Conservation (phyloP, 2,329 filamentous ascomycete species). For the Zymoseptoria pseudotritici region DNA sequence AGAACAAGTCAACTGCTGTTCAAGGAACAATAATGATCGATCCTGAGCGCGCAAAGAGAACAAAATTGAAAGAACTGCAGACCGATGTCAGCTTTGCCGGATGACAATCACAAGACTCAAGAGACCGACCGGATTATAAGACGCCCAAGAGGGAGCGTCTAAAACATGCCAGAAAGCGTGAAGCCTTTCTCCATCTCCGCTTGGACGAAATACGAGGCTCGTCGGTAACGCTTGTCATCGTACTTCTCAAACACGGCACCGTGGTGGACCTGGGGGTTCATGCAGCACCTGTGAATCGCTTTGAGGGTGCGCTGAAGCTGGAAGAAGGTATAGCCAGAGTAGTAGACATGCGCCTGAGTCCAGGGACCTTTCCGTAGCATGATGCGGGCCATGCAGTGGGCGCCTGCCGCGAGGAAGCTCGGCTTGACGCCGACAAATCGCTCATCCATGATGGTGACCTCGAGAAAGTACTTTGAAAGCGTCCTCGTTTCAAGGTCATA, state of each 20-base stretch:
- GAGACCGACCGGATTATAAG: not conserved
- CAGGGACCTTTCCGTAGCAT: conserved; percentile 89
- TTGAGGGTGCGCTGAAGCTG: conserved; percentile 73
- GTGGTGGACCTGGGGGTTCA: conserved; percentile 73
- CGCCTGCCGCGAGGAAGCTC: conserved; percentile 83
- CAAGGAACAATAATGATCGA: conserved; percentile 9
- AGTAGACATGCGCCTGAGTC: conserved; percentile 77
- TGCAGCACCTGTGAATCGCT: conserved; percentile 81
- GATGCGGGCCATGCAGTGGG: conserved; percentile 82
- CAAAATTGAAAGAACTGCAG: conserved; percentile 7
- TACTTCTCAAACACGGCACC: conserved; percentile 88
- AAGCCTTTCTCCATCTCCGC: conserved; percentile 60
- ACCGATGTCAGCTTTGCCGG: not conserved
- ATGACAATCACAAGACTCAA: not conserved
- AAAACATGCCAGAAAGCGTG: conserved; percentile 34
- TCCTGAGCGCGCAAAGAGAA: conserved; percentile 13
- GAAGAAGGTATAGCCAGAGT: conserved; percentile 83
- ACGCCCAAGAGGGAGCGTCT: not conserved
- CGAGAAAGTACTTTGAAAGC: conserved; percentile 93
- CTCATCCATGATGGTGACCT: conserved; percentile 96
- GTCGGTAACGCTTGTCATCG: conserved; percentile 76
- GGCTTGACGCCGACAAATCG: conserved; percentile 86
- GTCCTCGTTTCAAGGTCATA: conserved; percentile 95
- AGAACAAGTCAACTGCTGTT: conserved; percentile 5
- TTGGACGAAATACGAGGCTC: conserved; percentile 72